Base-by-base conservation (phyloP, 2,329 filamentous ascomycete species). In the Penicillium sp. region DNA sequence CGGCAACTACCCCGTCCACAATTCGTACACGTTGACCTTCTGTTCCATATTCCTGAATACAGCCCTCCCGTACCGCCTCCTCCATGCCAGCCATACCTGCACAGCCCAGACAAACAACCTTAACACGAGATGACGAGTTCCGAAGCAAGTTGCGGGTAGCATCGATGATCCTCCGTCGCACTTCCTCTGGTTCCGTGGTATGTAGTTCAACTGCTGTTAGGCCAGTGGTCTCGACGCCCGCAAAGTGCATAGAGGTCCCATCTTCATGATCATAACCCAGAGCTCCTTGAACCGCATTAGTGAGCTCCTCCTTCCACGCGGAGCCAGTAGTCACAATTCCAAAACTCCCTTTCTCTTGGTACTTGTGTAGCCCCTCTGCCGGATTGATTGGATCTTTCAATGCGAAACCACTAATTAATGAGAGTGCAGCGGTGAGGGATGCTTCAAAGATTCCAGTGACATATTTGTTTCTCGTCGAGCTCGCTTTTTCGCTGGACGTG, bases 1-100 rank as follows among this genome's bases (percentile, higher is more conserved):
- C 74, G 31, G 73, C 70, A 60, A 73, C 67, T 7, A 76, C 72
- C 0, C 91, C 91, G 72, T 97, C 92, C 6, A 97, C 78, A 58
- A 97, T 85, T 66, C 82, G 83, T 4, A 95, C 77, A 26, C 77
- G 76, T 52, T 77, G 73, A 0, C 83, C 88, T 43, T 80, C 78
- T 11, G 80, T 74, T 1, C 88, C 88, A 53, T 88, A 80, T 47
- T 83, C 79, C 55, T 88, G 84, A 0, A 82, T 67, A 35, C 89
- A 88, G 0, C 88, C 88, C 41, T 83, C 80, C 33, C 87, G 82
- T 37, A 97, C 91, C 56, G 87, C 87, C 38, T 84, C 79, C 64
- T 94, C 88, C 75, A 97, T 81, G 0, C 91, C 92, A 1, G 88
- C 87, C 92, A 97, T 96, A 0, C 91, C 92, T 3, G 90, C 92